Evolutionary conservation across 1,139 yeast species (phyloP), one percentile per base, ranked within the genome.

Genomic region (Yamadazyma spencermartinsiae): DNA sequence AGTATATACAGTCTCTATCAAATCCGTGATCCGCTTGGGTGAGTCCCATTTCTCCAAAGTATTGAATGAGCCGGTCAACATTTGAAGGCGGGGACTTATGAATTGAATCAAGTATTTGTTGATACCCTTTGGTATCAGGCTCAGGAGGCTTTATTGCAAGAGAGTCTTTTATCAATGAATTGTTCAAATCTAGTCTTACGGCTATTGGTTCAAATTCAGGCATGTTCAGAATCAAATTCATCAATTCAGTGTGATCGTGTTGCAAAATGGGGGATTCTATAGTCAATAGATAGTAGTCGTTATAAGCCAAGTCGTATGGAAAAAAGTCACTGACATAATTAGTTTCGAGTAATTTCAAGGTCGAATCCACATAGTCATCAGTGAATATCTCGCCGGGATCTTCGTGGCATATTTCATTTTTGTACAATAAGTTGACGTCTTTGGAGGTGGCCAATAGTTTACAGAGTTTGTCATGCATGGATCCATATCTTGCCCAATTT

Each of bases 241-340:
- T 39, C n/a, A 67, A 50, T 17, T 46, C 46, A 1, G 37, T 26
- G 42, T 65, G 69, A 37, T 58, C 48, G 9, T 47, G 41, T 7
- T 44, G 39, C 3, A 60, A 34, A 12, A 40, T 25, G 9, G 46
- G 43, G 4, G 19, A 21, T 29, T 43, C 46, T 10, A 43, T 34
- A 3, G 71, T 59, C n/a, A 70, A 48, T 16, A 68, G 35, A 37
- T 49, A 51, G 32, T 52, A 58, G 16, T 52, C 55, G 24, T 56
- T 51, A 45, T 54, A 69, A n/a, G 42, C 41, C 10, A 69, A 35
- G 35, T 68, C 72, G 40, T 51, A 66, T 6, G 74, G 72, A 15
- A 65, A 52, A 1, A 51, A 39, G 3, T 49, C 52, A 2, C 36
- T n/a, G 2, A 53, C 32, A 7, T 35, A 11, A 10, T 34, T 12